Conservation (phyloP, 768 basidiomycete species). For the Lactarius evosmus region DNA sequence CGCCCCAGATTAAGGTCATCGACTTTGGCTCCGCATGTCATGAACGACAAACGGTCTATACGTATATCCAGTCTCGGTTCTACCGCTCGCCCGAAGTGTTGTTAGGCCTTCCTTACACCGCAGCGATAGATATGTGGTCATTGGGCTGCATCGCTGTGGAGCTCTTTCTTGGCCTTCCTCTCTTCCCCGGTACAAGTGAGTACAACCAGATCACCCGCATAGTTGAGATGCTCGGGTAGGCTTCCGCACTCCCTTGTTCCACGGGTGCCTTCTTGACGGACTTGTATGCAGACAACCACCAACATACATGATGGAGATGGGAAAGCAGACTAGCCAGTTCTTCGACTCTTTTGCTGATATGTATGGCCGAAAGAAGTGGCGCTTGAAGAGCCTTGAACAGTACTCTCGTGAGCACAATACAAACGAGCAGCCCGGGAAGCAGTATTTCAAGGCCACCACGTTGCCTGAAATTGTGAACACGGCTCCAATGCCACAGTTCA, state of each 20-base stretch:
- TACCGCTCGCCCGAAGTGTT: conserved; percentile 98
- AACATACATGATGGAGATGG: conserved; percentile 88
- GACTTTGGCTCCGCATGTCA: conserved; percentile 99
- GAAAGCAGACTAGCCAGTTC: conserved; percentile 93
- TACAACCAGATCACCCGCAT: conserved; percentile 98
- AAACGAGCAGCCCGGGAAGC: conserved; percentile 97
- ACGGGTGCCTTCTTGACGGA: conserved; percentile 12
- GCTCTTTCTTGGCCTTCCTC: conserved; percentile 90
- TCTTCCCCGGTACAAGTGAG: conserved; percentile 98
- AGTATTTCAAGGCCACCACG: conserved; percentile 94
- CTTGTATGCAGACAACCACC: conserved; percentile 69
- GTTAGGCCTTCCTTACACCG: conserved; percentile 89
- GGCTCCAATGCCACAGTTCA: conserved; percentile 87
- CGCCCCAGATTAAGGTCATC: conserved; percentile 97
- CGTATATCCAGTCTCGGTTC: conserved; percentile 98
- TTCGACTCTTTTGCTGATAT: conserved; percentile 79
- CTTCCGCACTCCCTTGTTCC: conserved; percentile 24
- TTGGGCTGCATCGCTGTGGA: conserved; percentile 98
- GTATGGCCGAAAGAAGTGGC: conserved; percentile 78
- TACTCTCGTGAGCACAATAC: conserved; percentile 94
- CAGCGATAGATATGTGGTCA: conserved; percentile 99
- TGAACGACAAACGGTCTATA: conserved; percentile 99
- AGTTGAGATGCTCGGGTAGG: conserved; percentile 97
- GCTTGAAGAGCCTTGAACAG: conserved; percentile 88
- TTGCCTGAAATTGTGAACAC: conserved; percentile 95